These are phyloP conservation scores for Phaeosphaeriaceae sp. DNA, from an alignment of 2,329 filamentous ascomycete genomes.

Conservation along the genomic window DNA sequence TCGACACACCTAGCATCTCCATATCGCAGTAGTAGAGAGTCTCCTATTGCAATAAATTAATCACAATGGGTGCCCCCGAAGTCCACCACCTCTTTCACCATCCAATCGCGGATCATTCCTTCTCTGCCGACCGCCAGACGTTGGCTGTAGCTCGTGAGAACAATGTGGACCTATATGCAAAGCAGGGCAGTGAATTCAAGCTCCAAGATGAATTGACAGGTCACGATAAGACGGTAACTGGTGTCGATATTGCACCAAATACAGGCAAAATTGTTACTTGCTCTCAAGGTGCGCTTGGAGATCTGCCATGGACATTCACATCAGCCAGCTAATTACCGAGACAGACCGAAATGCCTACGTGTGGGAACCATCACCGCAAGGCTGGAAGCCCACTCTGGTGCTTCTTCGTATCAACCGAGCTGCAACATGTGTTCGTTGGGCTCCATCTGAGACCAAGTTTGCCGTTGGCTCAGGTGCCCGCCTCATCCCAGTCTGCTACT, in stretches of 20 bases:
- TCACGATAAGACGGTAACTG: constrained; percentile 95
- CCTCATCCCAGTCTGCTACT: constrained; percentile 96
- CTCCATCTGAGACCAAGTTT: constrained; percentile 95
- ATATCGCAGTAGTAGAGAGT: constrained; percentile 81
- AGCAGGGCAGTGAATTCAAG: constrained; percentile 74
- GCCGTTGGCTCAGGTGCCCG: constrained; percentile 95
- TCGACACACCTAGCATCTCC: constrained; percentile 5
- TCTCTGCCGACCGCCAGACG: constrained; percentile 87
- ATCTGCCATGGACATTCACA: background rate
- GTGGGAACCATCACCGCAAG: constrained; percentile 90
- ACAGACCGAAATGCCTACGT: constrained; percentile 95
- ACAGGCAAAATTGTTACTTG: constrained; percentile 96
- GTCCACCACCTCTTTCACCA: constrained; percentile 97
- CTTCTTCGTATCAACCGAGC: constrained; percentile 96
- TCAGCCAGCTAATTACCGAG: constrained; percentile 21
- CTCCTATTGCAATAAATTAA: constrained; percentile 73
- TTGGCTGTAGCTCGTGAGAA: constrained; percentile 92
- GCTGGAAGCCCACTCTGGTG: constrained; percentile 96
- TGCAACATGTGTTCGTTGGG: constrained; percentile 97
- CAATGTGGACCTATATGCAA: constrained; percentile 84
- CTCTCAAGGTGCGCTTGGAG: constrained; percentile 74
- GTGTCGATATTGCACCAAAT: constrained; percentile 91
- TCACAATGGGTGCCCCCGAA: constrained; percentile 81
- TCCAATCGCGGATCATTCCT: constrained; percentile 96
- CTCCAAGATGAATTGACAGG: constrained; percentile 92